phyloP scores from a whole-genome alignment of 2,329 filamentous ascomycete species.

The Claviceps africana region DNA sequence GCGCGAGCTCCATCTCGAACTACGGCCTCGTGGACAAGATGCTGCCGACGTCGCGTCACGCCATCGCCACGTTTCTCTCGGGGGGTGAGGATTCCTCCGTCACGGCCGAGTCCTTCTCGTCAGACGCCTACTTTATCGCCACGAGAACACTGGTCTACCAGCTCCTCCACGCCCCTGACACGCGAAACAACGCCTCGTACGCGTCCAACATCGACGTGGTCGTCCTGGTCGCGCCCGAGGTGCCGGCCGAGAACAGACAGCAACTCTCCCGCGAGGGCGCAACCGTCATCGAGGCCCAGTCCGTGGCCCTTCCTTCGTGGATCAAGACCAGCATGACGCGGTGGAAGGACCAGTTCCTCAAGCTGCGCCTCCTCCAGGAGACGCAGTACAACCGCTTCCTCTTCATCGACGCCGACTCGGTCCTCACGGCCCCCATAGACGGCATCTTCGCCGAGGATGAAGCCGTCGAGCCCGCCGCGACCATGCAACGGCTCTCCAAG shows the following conservation, averaged over 20 bases:
- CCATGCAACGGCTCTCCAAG: slow-evolving; percentile 17
- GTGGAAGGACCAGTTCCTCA: slow-evolving; percentile 29
- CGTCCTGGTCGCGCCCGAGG: not conserved
- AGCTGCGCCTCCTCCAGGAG: slow-evolving; percentile 27
- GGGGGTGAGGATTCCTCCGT: not conserved
- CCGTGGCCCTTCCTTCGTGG: slow-evolving; percentile 15
- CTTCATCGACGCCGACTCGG: slow-evolving; percentile 29
- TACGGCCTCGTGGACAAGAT: not conserved
- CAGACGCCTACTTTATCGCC: slow-evolving; percentile 20
- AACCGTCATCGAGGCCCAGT: slow-evolving; percentile 10
- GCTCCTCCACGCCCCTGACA: slow-evolving; percentile 23
- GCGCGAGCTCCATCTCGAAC: not conserved
- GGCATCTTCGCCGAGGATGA: slow-evolving; percentile 2
- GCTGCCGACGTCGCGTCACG: not conserved
- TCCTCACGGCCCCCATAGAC: slow-evolving; percentile 22
- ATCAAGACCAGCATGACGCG: slow-evolving; percentile 21
- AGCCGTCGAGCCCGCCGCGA: not conserved
- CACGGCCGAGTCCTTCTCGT: not conserved
- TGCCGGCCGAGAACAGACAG: not conserved
- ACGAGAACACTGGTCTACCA: slow-evolving; percentile 26
- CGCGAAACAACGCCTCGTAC: slow-evolving; percentile 16
- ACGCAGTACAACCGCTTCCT: slow-evolving; percentile 25
- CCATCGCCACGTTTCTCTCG: slow-evolving; percentile 2
- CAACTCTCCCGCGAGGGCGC: not conserved
- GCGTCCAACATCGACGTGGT: not conserved